phyloP scores from a whole-genome alignment of 192 early-diverging fungal species.

The Gonapodya sp. region DNA sequence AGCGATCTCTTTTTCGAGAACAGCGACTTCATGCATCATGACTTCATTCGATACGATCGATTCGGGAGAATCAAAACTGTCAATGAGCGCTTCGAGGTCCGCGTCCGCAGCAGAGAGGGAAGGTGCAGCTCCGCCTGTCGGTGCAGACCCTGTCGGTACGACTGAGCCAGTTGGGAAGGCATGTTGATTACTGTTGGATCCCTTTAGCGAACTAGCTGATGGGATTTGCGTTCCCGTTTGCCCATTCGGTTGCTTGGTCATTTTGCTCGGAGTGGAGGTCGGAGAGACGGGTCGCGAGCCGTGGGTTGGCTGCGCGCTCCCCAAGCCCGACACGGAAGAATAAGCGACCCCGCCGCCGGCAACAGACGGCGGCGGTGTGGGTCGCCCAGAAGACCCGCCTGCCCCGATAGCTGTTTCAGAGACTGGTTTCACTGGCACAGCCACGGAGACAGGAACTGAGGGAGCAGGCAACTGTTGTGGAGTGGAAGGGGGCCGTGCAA shows the following conservation, averaged over 20 bases:
- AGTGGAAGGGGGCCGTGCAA: background rate
- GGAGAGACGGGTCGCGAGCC: background rate
- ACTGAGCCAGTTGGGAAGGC: too few relatives aligned
- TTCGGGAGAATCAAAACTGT: conserved; percentile 35
- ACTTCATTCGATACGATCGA: conserved; percentile 62
- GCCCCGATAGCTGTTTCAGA: background rate
- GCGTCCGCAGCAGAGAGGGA: background rate
- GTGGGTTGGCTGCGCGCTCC: background rate
- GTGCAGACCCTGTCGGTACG: background rate
- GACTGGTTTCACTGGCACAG: background rate
- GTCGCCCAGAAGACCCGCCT: background rate
- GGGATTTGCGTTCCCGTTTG: too few relatives aligned
- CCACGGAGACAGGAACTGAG: background rate
- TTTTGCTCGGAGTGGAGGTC: too few relatives aligned
- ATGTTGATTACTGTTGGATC: too few relatives aligned
- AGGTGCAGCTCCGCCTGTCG: background rate
- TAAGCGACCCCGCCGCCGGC: background rate
- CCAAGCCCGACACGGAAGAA: background rate
- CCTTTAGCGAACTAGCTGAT: too few relatives aligned
- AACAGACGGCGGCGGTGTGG: background rate
- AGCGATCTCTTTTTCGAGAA: conserved; percentile 34
- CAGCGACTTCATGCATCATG: conserved; percentile 52
- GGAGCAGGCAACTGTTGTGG: background rate
- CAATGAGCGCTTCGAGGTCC: background rate
- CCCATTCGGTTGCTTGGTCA: too few relatives aligned